phyloP scores from a whole-genome alignment of 768 basidiomycete species.

The Leccinum disarticulatum region DNA sequence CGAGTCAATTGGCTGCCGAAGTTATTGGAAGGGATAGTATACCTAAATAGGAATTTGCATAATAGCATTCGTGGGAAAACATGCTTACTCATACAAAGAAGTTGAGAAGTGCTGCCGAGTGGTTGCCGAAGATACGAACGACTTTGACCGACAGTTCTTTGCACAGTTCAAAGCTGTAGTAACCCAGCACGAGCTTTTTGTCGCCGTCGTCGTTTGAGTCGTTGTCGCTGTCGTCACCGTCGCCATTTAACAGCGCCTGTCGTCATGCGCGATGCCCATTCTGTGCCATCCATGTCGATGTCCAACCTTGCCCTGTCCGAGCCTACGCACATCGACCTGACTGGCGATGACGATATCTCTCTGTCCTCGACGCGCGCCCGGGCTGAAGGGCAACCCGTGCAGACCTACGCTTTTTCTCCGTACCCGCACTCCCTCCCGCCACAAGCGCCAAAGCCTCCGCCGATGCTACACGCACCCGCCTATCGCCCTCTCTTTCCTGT shows the following conservation, averaged over 20 bases:
- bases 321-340: slow-evolving; percentile 67
- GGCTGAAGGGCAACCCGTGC: slow-evolving; percentile 41
- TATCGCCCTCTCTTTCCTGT: slow-evolving; percentile 56
- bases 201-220: neutral
- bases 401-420: slow-evolving; percentile 23
- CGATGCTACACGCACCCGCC: slow-evolving; percentile 23
- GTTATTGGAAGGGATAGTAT: neutral
- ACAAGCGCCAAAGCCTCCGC: slow-evolving; percentile 26
- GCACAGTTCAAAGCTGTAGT: slow-evolving; percentile 4
- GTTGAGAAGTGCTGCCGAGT: slow-evolving; percentile 16
- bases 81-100: slow-evolving; percentile 24
- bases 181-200: neutral
- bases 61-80: slow-evolving; percentile 18
- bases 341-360: slow-evolving; percentile 62
- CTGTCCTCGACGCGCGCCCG: slow-evolving; percentile 29
- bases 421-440: slow-evolving; percentile 25
- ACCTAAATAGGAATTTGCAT: slow-evolving; percentile 21
- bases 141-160: slow-evolving; percentile 19
- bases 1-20: neutral
- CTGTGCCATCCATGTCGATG: slow-evolving; percentile 34
- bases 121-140: slow-evolving; percentile 30
- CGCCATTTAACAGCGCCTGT: neutral
- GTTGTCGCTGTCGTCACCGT: neutral
- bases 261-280: slow-evolving; percentile 30
- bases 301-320: slow-evolving; percentile 39